Percentiles rank a stretch among this genome's conserved stretches.
These are phyloP conservation scores for Spathaspora girioi DNA, from an alignment of 805 yeast species.

Conservation along the genomic window DNA sequence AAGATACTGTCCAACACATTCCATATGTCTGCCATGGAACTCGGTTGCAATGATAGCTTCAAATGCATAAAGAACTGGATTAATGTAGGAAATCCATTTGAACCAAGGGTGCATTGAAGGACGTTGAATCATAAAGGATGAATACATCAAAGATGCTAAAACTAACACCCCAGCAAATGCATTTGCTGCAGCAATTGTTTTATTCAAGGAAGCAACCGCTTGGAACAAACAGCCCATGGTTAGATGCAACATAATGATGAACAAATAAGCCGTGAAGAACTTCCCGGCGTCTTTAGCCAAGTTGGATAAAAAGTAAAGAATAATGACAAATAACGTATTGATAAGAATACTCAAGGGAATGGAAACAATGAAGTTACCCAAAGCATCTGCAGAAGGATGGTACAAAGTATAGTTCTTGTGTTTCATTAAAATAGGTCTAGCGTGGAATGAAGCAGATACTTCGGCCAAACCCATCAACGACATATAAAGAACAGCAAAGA, in stretches of 20 bases:
- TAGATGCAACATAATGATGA: conserved; percentile 44
- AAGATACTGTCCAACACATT: conserved; percentile 18
- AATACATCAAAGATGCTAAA: conserved; percentile 26
- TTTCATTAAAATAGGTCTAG: conserved; percentile 26
- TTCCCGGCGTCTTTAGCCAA: conserved; percentile 52
- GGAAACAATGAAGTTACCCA: conserved; percentile 19
- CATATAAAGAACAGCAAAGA: conserved; percentile 55
- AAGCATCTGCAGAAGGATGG: conserved; percentile 26
- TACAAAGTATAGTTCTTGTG: conserved; percentile 24
- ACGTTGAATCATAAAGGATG: conserved; percentile 26
- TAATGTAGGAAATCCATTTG: conserved; percentile 37
- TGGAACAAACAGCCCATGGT: conserved; percentile 53
- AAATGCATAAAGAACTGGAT: conserved; percentile 26
- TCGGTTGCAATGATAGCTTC: conserved; percentile 28
- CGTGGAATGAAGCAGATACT: conserved; percentile 23
- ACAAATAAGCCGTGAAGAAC: conserved; percentile 47
- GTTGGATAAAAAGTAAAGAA: conserved; percentile 28
- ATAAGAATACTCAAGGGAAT: conserved; percentile 20
- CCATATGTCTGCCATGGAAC: conserved; percentile 26
- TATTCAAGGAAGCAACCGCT: conserved; percentile 49
- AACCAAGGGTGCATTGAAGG: conserved; percentile 34
- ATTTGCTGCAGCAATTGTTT: conserved; percentile 53
- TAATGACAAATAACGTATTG: conserved; percentile 18
- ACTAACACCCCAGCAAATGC: conserved; percentile 50
- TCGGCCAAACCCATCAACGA: conserved; percentile 48